These are phyloP conservation scores for Tulasnella calospora DNA, from an alignment of 768 basidiomycete genomes.

Conservation along the genomic window DNA sequence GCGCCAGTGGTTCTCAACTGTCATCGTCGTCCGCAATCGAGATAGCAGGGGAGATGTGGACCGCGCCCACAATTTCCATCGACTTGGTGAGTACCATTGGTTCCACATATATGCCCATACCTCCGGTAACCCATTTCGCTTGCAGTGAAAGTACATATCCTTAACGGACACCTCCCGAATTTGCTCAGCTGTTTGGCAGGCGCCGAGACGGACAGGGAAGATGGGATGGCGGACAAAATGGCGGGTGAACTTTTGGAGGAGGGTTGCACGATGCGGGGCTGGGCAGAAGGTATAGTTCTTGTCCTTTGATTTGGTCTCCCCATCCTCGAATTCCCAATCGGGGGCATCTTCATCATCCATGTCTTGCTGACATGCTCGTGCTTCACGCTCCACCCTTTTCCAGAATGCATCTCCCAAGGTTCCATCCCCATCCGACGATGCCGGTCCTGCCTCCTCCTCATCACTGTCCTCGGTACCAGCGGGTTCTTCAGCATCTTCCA, in stretches of 20 bases:
- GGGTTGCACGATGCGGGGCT: constrained; percentile 31
- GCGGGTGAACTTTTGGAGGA: not conserved
- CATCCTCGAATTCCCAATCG: constrained; percentile 36
- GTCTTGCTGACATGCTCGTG: not conserved
- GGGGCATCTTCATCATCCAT: constrained; percentile 33
- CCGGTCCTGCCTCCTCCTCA: too few species aligned
- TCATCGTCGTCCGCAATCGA: not conserved
- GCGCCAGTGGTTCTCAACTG: not conserved
- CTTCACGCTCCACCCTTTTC: too few species aligned
- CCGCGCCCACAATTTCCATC: constrained; percentile 39
- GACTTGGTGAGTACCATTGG: constrained; percentile 37
- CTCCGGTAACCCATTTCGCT: constrained; percentile 33
- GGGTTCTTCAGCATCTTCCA: not conserved
- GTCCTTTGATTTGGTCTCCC: constrained; percentile 27
- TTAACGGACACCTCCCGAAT: not conserved
- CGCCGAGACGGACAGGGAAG: not conserved
- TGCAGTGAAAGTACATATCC: constrained; percentile 35
- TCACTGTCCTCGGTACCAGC: not conserved
- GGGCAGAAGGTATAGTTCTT: constrained; percentile 37
- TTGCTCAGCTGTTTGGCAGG: not conserved
- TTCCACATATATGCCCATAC: constrained; percentile 42
- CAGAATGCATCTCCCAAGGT: too few species aligned
- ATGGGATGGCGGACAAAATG: not conserved
- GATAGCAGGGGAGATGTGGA: constrained; percentile 22
- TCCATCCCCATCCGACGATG: too few species aligned